phyloP scores from a whole-genome alignment of 2,329 filamentous ascomycete species.

The Nothopassalora personata region DNA sequence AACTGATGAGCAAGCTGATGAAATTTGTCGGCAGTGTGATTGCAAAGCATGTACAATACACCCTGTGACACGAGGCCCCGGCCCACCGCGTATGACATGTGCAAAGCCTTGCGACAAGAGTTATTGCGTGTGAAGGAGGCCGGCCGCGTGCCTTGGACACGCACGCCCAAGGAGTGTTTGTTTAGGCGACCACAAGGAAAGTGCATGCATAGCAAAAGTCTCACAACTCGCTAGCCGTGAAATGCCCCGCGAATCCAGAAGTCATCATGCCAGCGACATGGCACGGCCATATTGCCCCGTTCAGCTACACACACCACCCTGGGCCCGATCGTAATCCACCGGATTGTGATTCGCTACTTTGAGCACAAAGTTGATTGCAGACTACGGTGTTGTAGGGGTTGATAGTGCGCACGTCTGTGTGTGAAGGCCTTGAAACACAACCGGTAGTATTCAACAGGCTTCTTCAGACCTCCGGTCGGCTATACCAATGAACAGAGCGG shows the following conservation, averaged over 20 bases:
- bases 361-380: no score
- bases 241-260: slow-evolving; percentile 14
- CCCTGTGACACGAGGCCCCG: slow-evolving; percentile 12
- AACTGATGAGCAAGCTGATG: slow-evolving; percentile 12
- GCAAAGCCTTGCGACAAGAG: slow-evolving; percentile 7
- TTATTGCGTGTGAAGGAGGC: neutral
- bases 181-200: slow-evolving; percentile 8
- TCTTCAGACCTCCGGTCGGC: no score
- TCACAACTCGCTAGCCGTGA: slow-evolving; percentile 11
- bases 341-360: no score
- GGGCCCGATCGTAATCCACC: no score
- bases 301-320: no score
- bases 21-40: slow-evolving; percentile 10
- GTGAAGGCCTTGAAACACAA: no score
- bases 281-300: slow-evolving; percentile 6
- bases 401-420: no score
- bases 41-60: slow-evolving; percentile 5
- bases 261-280: slow-evolving; percentile 9
- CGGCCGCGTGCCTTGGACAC: slow-evolving; percentile 1
- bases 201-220: slow-evolving; percentile 5
- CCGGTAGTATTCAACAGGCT: no score
- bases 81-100: slow-evolving; percentile 11
- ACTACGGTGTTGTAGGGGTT: no score
- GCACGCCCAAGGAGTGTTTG: neutral
- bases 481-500: no score